Evolutionary conservation across 176 grass and related monocot genomes (phyloP), one percentile per base, ranked within the genome.

Genomic region (Miscanthus lutarioriparius): DNA sequence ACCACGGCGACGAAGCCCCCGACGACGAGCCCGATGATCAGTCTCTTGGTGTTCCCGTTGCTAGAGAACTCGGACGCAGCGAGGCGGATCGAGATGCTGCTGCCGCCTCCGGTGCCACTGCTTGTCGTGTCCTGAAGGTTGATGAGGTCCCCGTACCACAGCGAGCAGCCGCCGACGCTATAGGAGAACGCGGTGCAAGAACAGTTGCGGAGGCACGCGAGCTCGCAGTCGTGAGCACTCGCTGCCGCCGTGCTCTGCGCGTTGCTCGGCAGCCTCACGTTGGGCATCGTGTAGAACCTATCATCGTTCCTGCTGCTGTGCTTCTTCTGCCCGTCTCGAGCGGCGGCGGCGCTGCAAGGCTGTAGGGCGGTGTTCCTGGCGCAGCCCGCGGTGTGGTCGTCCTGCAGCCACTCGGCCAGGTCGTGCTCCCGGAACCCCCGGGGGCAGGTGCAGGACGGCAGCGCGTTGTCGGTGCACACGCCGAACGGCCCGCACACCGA

Each of bases 161-260:
- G 20, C 19, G 25, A 88, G 45, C 91, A 93, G 16, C 70, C 69
- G 1, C 37, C n/a, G n/a, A n/a, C 26, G 73, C 37, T n/a, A 79
- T 87, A 87, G 0, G 84, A 87, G 72, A 85, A 92, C 0, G 91
- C 87, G 16, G 81, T 87, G 67, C 91, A 92, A 6, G 77, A 92
- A 47, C 87, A 92, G 71, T 92, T 82, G 7, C 39, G 69, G 28
- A 92, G 72, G 22, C 91, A 92, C 30, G 77, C 69, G 32, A 63
- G 49, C 85, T 87, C 87, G 54, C 91, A 92, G 25, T 87, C 87
- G 0, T 9, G 58, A 19, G 32, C 84, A 8, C 64, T 89, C 7
- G 28, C 45, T 1, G 17, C 72, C 3, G 15, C 10, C 16, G 25
- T 6, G 12, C 58, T 73, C 72, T 36, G 66, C 67, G 27, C 36